Conservation (phyloP, 441 rosid genomes). For the Gossypium davidsonii region DNA sequence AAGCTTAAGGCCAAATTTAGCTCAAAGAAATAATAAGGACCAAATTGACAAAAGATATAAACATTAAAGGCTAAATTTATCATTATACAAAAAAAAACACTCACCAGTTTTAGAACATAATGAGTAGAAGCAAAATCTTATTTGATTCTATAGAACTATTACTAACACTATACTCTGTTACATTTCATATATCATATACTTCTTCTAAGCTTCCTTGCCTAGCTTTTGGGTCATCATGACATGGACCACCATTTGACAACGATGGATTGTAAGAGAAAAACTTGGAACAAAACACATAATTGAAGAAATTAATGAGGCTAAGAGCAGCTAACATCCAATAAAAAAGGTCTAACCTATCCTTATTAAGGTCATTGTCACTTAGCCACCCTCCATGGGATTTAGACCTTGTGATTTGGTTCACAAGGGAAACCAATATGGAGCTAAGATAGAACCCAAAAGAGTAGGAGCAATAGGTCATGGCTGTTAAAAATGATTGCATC, state of each 20-base stretch:
- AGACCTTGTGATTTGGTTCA: slow-evolving; percentile 39
- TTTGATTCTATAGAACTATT: background rate
- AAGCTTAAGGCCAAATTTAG: too few species aligned
- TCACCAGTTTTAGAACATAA: background rate
- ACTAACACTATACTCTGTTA: background rate
- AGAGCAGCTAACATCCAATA: slow-evolving; percentile 56
- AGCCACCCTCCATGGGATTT: slow-evolving; percentile 41
- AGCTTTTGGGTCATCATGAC: slow-evolving; percentile 29
- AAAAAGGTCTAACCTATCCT: slow-evolving; percentile 52
- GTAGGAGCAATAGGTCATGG: slow-evolving; percentile 65
- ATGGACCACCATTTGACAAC: slow-evolving; percentile 16
- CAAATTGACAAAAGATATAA: too few species aligned
- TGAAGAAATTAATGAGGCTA: slow-evolving; percentile 52
- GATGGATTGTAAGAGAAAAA: slow-evolving; percentile 42
- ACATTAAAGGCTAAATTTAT: too few species aligned
- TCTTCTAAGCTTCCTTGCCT: slow-evolving; percentile 10
- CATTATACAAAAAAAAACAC: background rate
- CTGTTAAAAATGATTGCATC: slow-evolving; percentile 55
- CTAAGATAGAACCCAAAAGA: slow-evolving; percentile 64
- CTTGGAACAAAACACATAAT: slow-evolving; percentile 52
- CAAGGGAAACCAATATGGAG: slow-evolving; percentile 52
- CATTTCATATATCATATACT: background rate
- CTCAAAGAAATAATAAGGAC: too few species aligned
- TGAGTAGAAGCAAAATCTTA: background rate
- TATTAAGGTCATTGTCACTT: slow-evolving; percentile 49